Evolutionary conservation across 352 stramenopile species (phyloP), one percentile per base, ranked within the genome.

Genomic region (Phytophthora fragariaefolia): DNA sequence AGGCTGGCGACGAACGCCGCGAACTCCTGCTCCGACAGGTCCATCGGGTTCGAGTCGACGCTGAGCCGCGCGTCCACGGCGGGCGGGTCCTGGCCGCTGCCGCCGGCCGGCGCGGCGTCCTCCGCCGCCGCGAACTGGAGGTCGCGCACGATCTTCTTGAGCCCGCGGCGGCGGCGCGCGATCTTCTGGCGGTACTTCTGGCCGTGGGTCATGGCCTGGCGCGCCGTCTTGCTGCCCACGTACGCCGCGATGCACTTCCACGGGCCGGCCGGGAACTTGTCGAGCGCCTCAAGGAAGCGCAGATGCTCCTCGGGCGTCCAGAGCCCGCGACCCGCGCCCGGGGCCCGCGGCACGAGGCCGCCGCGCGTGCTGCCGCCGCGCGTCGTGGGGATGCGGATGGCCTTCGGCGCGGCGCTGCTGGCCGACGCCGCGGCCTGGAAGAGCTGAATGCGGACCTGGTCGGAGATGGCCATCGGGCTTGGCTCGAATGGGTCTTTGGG

Each of bases 151-250:
- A 76, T 58, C 40, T 76, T 79, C 66, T 78, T 78, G 32, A 78
- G 70, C 1, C 70, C 70, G 38, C 70, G 70, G 48, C 78, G 76
- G 15, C 79, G 73, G 17, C 78, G 61, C 27, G 76, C 74, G 61
- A 87, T 80, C 69, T 91, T 91, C 74, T 91, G 81, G 24, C 80
- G 78, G 67, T 98, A 98, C 73, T 98, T 98, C 78, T 98, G 95
- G 6, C 93, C 95, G 66, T 98, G 93, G 4, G 81, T 94, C 77
- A 85, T 85, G 49, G 97, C 97, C 69, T 99, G 96, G 6, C 94
- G 91, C 23, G 91, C 56, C 12, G 79, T 89, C 51, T 83, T 83
- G 46, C 74, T 80, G 32, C 79, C 71, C n/a, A 89, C 64, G 49
- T 76, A 76, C 23, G 68, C 66, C 22, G 80, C 80, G 47, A 89